Percentiles rank a stretch among this genome's conserved stretches.
phyloP scores from a whole-genome alignment of 192 early-diverging fungal genomes.

The Gonapodya prolifera region DNA sequence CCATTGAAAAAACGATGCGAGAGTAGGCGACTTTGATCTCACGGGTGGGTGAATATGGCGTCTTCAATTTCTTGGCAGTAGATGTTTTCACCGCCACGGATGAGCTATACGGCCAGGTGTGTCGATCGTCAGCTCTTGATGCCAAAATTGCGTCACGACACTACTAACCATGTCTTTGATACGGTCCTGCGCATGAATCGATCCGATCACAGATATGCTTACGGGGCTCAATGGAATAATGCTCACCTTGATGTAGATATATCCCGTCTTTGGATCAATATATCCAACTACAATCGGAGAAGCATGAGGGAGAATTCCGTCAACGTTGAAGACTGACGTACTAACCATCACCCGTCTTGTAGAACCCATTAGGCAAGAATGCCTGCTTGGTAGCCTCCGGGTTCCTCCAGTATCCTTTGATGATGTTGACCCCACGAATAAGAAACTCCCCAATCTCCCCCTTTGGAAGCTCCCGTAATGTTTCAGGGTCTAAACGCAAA shows the following conservation, averaged over 20 bases:
- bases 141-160: no score
- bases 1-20: no score
- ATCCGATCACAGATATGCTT: constrained; percentile 10
- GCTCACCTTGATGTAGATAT: no score
- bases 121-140: no score
- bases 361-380: constrained; percentile 13
- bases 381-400: constrained; percentile 8
- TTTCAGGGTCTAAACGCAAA: no score
- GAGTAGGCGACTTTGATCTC: no score
- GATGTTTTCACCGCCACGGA: constrained; percentile 16
- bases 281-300: no score
- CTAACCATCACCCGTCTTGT: constrained; percentile 17
- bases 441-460: neutral
- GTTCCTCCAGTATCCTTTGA: constrained; percentile 18
- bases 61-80: constrained; percentile 15
- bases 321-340: no score
- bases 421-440: constrained; percentile 9
- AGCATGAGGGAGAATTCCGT: no score
- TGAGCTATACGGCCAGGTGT: no score
- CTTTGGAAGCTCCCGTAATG: neutral
- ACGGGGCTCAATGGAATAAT: no score
- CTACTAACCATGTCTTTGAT: constrained; percentile 14
- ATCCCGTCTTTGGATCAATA: no score
- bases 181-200: constrained; percentile 8
- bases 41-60: constrained; percentile 10